Evolutionary conservation across 2,329 filamentous ascomycete genomes (phyloP).

Genomic region (Rutstroemia sp.): DNA sequence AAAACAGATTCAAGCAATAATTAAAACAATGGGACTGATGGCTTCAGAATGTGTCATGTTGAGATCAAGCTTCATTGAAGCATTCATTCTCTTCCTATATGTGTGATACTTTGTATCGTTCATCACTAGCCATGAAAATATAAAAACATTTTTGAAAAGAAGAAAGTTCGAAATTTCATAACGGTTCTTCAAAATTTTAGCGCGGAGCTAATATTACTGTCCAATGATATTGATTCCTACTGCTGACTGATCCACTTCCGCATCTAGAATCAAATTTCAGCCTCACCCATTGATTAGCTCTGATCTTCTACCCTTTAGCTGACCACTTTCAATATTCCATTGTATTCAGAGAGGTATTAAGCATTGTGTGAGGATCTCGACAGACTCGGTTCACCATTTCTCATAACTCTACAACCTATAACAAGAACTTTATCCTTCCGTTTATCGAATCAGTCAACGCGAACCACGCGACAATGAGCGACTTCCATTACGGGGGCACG

Average conservation of each 20-base stretch:
- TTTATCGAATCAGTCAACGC: background rate
- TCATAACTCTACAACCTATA: background rate
- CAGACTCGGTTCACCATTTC: too few species aligned
- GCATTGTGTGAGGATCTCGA: too few species aligned
- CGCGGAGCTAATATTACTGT: background rate
- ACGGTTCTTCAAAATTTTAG: background rate
- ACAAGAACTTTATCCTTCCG: background rate
- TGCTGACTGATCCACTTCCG: background rate
- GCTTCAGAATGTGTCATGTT: slow-evolving; percentile 54
- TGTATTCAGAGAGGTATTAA: background rate
- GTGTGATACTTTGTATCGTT: slow-evolving; percentile 44
- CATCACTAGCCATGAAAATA: slow-evolving; percentile 49
- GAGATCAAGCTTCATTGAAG: slow-evolving; percentile 48
- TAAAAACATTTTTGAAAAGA: slow-evolving; percentile 19
- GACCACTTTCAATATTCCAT: background rate
- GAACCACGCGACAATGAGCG: slow-evolving; percentile 47
- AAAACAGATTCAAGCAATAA: too few species aligned
- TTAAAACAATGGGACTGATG: slow-evolving; percentile 8
- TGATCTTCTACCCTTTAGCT: background rate
- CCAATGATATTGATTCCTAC: background rate
- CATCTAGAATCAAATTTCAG: slow-evolving; percentile 4
- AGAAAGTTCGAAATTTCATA: slow-evolving; percentile 1
- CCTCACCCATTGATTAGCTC: background rate
- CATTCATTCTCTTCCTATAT: slow-evolving; percentile 66
- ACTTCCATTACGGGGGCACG: slow-evolving; percentile 64